Base-by-base conservation (phyloP, 2,329 filamentous ascomycete species). In the Amauroascus verrucosus region DNA sequence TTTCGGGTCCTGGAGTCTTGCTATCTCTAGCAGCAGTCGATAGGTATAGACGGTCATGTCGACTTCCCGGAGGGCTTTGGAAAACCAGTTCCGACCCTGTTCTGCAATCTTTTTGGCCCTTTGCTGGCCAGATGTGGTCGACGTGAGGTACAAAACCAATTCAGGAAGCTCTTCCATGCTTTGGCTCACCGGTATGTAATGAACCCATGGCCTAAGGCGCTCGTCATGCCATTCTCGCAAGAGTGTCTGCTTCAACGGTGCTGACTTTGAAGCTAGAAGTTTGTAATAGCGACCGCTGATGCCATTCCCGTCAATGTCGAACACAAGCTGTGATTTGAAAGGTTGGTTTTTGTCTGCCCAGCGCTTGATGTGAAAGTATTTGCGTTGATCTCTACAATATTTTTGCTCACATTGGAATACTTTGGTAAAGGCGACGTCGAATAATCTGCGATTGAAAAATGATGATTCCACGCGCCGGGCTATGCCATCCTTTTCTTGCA, bases 151-250 rank as follows among this genome's bases (percentile, higher is more conserved):
- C 6, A n/a, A 35, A 11, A 62, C 50, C 14, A 62, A 30, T 41
- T 60, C 58, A 7, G 58, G 58, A 3, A 62, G 53, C 35, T 62
- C 60, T 35, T 57, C 57, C 56, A 62, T 56, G 38, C 58, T 56
- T 33, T 56, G 55, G 22, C 58, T 60, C n/a, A 61, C 58, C 0
- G 60, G 61, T 18, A 63, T 57, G 40, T 62, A 63, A 48, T 63
- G 62, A 35, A 59, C 57, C 60, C 60, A 62, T 6, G 59, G 57
- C 13, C 54, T 16, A 1, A 63, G 53, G 18, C 61, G 58, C 1
- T 62, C 57, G 43, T 62, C 61, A 51, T 63, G 61, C 62, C 61
- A 62, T 43, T 63, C 62, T n/a, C 58, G 55, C 4, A 62, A 54
- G 6, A 59, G 45, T 0, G 61, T 62, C 35, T 61, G 61, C 44